These are phyloP conservation scores for Cladosporium cucumerinum DNA, from an alignment of 2,329 filamentous ascomycete genomes.

Conservation along the genomic window DNA sequence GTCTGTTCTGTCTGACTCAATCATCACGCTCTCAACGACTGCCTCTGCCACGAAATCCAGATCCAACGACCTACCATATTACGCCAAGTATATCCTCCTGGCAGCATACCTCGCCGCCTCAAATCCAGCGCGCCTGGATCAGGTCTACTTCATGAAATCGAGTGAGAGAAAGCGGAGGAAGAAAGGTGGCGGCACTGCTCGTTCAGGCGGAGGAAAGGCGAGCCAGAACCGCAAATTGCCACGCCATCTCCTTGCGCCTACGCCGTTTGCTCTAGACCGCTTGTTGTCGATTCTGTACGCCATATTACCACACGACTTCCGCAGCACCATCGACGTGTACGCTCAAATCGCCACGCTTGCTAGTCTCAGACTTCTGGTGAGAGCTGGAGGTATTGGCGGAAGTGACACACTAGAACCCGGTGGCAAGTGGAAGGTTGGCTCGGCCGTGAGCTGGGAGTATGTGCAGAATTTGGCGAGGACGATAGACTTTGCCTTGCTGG, in stretches of 20 bases:
- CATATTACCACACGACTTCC: conserved; percentile 50
- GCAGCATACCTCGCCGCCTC: conserved; percentile 79
- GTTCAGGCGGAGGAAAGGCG: conserved; percentile 27
- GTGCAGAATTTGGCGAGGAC: conserved; percentile 66
- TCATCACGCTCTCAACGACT: conserved; percentile 40
- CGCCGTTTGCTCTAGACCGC: conserved; percentile 73
- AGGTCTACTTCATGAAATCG: conserved; percentile 71
- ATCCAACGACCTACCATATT: conserved; percentile 60
- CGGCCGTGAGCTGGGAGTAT: conserved; percentile 67
- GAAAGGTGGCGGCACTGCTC: conserved; percentile 46
- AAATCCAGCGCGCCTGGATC: conserved; percentile 71
- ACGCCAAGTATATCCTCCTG: conserved; percentile 69
- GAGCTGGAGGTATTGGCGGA: conserved; percentile 56
- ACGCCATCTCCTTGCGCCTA: conserved; percentile 71
- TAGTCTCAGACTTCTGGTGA: conserved; percentile 64
- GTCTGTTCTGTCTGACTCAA: conserved; percentile 62
- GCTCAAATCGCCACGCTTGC: conserved; percentile 66
- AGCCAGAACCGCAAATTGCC: conserved; percentile 65
- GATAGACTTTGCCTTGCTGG: conserved; percentile 74
- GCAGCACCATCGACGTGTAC: conserved; percentile 47
- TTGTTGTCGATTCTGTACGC: conserved; percentile 74
- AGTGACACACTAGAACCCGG: conserved; percentile 65
- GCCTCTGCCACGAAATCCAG: conserved; percentile 21
- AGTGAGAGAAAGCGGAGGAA: conserved; percentile 51
- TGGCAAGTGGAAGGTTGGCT: conserved; percentile 73